Base-by-base conservation (phyloP, 2,329 filamentous ascomycete species). In the Lasiodiplodia sp. region DNA sequence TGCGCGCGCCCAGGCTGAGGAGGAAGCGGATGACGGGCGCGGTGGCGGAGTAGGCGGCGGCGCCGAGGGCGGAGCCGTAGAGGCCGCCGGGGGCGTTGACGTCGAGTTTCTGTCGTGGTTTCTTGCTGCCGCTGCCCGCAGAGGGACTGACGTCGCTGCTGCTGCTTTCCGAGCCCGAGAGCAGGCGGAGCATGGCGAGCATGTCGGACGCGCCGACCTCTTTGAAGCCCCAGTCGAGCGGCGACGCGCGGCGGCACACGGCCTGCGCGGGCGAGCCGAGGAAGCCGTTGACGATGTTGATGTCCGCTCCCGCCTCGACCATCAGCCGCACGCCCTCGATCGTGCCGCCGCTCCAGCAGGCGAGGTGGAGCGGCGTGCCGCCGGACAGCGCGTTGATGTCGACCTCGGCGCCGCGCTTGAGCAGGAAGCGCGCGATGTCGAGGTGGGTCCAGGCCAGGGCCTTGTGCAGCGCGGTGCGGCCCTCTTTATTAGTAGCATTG, bases 351-450 rank as follows among this genome's bases (percentile, higher is more conserved):
- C 3, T 28, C 38, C 12, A 28, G 38, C 57, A 62, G 16, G 57
- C 38, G 2, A 14, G 16, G 23, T 62, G 57, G 0, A 62, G 57
- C 23, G 21, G 37, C 1, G 38, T 16, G 0, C 52, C 52, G 38
- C 18, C 11, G 4, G 21, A 31, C 16, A 18, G 5, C 12, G 31
- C 21, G 31, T 37, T 28, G 16, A 37, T 28, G 14, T 62, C 4
- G 10, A 49, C 8, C 11, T 47, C 44, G 6, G 57, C 57, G 38
- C 57, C 57, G 1, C 28, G 21, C 8, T 62, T 62, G 57, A 62
- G 37, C 40, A 62, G 44, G 57, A 62, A 62, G 14, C 14, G 1
- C 8, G 38, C 57, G 37, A 62, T 31, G 21, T 62, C 57, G 21
- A 47, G 2, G 56, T 60, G 1, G 21, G n/a, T 3, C 38, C 44